Conservation (phyloP, 805 yeast genomes). For the Candida nemodendra region DNA sequence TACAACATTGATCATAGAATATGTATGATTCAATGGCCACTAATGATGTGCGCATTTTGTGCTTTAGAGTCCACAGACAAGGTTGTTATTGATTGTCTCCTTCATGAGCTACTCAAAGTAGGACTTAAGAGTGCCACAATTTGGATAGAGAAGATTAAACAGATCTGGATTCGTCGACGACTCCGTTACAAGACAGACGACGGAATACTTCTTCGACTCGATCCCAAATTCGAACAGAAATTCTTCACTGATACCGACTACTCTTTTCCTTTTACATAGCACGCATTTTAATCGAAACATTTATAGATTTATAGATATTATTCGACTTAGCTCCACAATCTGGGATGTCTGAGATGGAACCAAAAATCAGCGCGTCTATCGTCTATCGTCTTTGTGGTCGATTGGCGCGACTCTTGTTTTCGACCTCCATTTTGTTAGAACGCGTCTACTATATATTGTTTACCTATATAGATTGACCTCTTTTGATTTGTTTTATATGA, state of each 20-base stretch:
- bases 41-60: conserved; percentile 27
- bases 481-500: too few species aligned
- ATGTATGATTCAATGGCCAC: conserved; percentile 32
- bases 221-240: conserved; percentile 9
- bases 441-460: too few species aligned
- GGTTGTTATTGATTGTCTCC: conserved; percentile 26
- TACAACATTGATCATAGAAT: conserved; percentile 31
- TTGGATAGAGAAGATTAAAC: conserved; percentile 22
- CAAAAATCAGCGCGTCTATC: too few species aligned
- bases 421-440: too few species aligned
- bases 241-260: conserved; percentile 15
- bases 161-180: conserved; percentile 29
- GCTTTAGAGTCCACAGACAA: conserved; percentile 26
- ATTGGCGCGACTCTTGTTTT: too few species aligned
- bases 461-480: too few species aligned
- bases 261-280: conserved; percentile 20
- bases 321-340: too few species aligned
- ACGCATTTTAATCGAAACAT: too few species aligned
- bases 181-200: conserved; percentile 12
- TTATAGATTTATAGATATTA: too few species aligned
- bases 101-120: conserved; percentile 20
- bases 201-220: conserved; percentile 10
- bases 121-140: conserved; percentile 30
- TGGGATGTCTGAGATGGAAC: too few species aligned
- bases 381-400: too few species aligned